phyloP scores from a whole-genome alignment of 1,139 yeast species.

The Nakaseomyces kungkrabaensis region DNA sequence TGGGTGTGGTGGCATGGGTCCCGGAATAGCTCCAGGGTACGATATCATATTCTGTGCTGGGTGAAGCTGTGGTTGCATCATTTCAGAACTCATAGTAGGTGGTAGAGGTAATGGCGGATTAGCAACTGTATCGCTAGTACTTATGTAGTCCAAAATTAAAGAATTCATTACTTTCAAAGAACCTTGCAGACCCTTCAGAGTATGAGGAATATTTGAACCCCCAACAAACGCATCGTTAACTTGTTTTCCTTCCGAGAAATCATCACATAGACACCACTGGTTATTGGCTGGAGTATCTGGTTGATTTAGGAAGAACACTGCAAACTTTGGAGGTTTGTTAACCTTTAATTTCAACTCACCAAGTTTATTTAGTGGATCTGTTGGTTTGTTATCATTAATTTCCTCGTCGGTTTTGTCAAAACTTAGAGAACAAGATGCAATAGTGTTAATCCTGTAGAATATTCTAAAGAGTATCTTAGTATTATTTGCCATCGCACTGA shows the following conservation, averaged over 20 bases:
- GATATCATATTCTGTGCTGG: background rate
- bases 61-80: background rate
- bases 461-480: constrained; percentile 61
- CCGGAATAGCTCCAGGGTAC: background rate
- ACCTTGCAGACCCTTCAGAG: constrained; percentile 42
- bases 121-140: constrained; percentile 19
- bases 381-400: background rate
- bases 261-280: constrained; percentile 78
- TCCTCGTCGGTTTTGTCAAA: constrained; percentile 7
- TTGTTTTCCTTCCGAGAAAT: constrained; percentile 73
- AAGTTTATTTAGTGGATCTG: constrained; percentile 16
- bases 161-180: constrained; percentile 46
- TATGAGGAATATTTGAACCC: constrained; percentile 36
- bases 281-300: constrained; percentile 37
- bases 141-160: constrained; percentile 40
- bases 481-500: constrained; percentile 57
- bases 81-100: background rate
- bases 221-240: constrained; percentile 56
- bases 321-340: constrained; percentile 60
- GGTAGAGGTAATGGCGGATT: constrained; percentile 1
- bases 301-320: constrained; percentile 49
- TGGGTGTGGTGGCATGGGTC: background rate
- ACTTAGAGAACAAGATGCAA: constrained; percentile 30
- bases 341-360: constrained; percentile 45
- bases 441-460: constrained; percentile 45